Base-by-base conservation (phyloP, 129 eudicot genomes). In the Tagetes patula region DNA sequence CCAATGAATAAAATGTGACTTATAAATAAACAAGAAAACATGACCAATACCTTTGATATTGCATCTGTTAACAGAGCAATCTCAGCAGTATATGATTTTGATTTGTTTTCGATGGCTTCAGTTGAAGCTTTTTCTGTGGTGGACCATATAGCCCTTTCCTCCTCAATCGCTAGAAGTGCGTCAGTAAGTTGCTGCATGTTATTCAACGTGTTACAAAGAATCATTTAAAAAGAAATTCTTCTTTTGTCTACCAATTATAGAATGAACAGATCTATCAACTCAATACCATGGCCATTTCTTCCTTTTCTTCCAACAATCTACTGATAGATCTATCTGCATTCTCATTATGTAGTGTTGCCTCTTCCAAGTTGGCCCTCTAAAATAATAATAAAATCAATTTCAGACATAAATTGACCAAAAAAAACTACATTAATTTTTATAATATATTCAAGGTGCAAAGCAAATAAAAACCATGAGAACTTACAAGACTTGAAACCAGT, bases 101-200 rank as follows among this genome's bases (percentile, higher is more conserved):
- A 74, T 58, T 88, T 87, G 65, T 62, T 88, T 80, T 84, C 85
- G 33, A 90, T 88, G 65, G 88, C 85, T 82, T 86, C 84, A 73
- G 82, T 34, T 10, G 91, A 84, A 81, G 87, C 86, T 82, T 81
- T 95, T 86, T 95, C 96, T 69, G 83, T 88, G 14, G 97, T 74
- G 37, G 77, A 78, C 96, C 99, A 86, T 75, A 90, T 77, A 42
- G 96, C 99, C 82, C 86, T 83, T 77, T 88, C 97, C 80, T 95
- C 97, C 84, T 95, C 99, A 80, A 86, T 81, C 58, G 87, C 83
- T 78, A 90, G 76, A 75, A 90, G 97, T 73, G 94, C 92, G 63
- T 95, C 92, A 3, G 99, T 82, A 70, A 95, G 95, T 95, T 90
- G 94, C 99, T 95, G 87, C 82, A 83, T 62, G 53, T 78, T 34